These are phyloP conservation scores for Lachancea dasiensis DNA, from an alignment of 805 yeast genomes.

Conservation along the genomic window DNA sequence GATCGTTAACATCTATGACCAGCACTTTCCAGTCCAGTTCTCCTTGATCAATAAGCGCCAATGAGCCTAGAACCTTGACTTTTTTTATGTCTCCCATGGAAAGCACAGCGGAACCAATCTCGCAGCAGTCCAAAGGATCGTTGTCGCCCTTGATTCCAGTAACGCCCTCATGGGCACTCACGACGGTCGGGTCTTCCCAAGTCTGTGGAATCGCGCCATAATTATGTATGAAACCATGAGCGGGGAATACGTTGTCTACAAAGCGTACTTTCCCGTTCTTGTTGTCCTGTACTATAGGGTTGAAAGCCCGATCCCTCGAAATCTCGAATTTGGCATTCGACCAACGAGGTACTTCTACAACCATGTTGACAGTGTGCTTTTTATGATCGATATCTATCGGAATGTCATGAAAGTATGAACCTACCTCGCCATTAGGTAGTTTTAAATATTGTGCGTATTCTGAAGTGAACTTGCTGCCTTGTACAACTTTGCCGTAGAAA, in stretches of 20 bases:
- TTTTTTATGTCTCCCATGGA: conserved; percentile 58
- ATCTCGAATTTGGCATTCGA: conserved; percentile 80
- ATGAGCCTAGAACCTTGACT: conserved; percentile 67
- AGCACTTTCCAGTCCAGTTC: conserved; percentile 95
- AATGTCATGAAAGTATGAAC: conserved; percentile 68
- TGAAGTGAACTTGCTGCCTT: conserved; percentile 37
- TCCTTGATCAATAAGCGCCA: conserved; percentile 85
- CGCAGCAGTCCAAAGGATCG: conserved; percentile 93
- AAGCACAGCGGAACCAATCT: conserved; percentile 62
- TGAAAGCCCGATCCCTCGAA: conserved; percentile 47
- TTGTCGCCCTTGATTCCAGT: conserved; percentile 69
- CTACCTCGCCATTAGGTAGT: conserved; percentile 39
- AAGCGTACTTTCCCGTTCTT: conserved; percentile 72
- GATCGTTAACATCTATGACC: conserved; percentile 62
- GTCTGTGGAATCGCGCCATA: conserved; percentile 91
- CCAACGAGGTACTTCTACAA: conserved; percentile 79
- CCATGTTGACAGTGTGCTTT: conserved; percentile 48
- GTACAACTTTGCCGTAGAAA: conserved; percentile 14
- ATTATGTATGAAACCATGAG: conserved; percentile 79
- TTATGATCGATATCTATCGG: conserved; percentile 47
- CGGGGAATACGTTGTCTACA: conserved; percentile 74
- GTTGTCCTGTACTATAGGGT: conserved; percentile 77
- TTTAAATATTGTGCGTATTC: conserved; percentile 41
- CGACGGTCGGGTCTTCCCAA: conserved; percentile 88
- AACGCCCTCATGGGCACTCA: conserved; percentile 37